Evolutionary conservation across 2,329 filamentous ascomycete genomes (phyloP), one percentile per base, ranked within the genome.

Genomic region (Canariomyces notabilis): DNA sequence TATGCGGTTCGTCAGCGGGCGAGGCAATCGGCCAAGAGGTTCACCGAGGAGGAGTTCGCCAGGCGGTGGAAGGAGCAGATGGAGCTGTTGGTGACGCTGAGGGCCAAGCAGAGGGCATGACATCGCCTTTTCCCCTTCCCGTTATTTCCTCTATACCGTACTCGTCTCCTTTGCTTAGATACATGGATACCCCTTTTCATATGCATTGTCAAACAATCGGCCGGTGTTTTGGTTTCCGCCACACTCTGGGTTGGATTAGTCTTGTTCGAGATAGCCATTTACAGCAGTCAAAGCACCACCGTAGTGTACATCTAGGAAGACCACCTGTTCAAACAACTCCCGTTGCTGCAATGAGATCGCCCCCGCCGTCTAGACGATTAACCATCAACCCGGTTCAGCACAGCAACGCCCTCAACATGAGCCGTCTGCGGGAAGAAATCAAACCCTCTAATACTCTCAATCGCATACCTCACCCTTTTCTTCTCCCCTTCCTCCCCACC

Each of bases 401-500:
- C 76, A 4, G 79, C 80, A 33, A 85, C 80, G 37, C 82, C 80
- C 62, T 86, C 82, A 0, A 85, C 82, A 59, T 86, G 82, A 1
- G 77, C 75, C 16, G 82, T 85, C 67, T 97, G 91, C 11, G 93
- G 93, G 68, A 98, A 98, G 67, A 98, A 97, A 64, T 98, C 93
- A 61, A 97, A 97, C 0, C 91, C 93, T 38, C 85, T 76, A 37
- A 98, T 67, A 61, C 87, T 95, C 74, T 97, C 91, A 63, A 98
- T 87, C 65, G 84, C 80, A 67, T 96, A 98, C 51, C 75, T 69
- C 18, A 68, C 67, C 42, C 66, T 65, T 62, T 56, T 60, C 19
- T 51, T 62, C 36, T 65, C 59, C 32, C 58, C 55, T 41, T 60
- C 57, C 38, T 60, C 59, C 19, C 63, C 46, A 2, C 16, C 47